phyloP scores from a whole-genome alignment of 2,329 filamentous ascomycete genomes.

The Alternaria triticimaculans region DNA sequence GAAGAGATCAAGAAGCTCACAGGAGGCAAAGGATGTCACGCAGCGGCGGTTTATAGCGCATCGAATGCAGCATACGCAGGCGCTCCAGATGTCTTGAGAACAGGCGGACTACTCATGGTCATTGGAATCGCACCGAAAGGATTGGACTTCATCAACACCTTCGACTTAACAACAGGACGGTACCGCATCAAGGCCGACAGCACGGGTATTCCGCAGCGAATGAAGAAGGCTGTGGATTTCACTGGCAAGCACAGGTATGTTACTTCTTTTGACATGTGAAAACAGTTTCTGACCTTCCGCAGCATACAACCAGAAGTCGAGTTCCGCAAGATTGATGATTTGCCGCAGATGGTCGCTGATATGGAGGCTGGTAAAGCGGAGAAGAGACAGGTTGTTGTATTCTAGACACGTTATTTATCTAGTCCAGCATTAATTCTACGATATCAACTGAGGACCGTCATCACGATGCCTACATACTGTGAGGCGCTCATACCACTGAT shows the following conservation, averaged over 20 bases:
- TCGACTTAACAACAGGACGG: constrained; percentile 51
- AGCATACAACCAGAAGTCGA: constrained; percentile 52
- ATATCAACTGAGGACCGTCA: background rate
- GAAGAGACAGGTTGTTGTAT: constrained; percentile 49
- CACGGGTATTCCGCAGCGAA: constrained; percentile 52
- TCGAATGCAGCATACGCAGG: constrained; percentile 48
- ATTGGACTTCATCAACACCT: constrained; percentile 46
- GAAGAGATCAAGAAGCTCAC: constrained; percentile 53
- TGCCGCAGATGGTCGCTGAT: constrained; percentile 49
- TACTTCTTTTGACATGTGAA: background rate
- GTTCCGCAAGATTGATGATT: constrained; percentile 49
- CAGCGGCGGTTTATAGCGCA: constrained; percentile 53
- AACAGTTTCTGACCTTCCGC: constrained; percentile 3
- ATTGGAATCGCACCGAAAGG: constrained; percentile 51
- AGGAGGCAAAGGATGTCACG: constrained; percentile 48
- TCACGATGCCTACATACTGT: background rate
- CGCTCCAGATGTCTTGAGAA: constrained; percentile 46
- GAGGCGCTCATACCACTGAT: background rate
- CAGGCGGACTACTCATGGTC: constrained; percentile 53
- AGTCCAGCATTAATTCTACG: background rate
- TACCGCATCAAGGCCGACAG: constrained; percentile 54
- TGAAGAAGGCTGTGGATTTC: constrained; percentile 54
- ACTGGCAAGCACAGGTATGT: constrained; percentile 48
- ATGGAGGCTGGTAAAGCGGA: constrained; percentile 49
- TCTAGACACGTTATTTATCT: constrained; percentile 18